Conservation (phyloP, 2,329 filamentous ascomycete genomes). For the Canariomyces notabilis region DNA sequence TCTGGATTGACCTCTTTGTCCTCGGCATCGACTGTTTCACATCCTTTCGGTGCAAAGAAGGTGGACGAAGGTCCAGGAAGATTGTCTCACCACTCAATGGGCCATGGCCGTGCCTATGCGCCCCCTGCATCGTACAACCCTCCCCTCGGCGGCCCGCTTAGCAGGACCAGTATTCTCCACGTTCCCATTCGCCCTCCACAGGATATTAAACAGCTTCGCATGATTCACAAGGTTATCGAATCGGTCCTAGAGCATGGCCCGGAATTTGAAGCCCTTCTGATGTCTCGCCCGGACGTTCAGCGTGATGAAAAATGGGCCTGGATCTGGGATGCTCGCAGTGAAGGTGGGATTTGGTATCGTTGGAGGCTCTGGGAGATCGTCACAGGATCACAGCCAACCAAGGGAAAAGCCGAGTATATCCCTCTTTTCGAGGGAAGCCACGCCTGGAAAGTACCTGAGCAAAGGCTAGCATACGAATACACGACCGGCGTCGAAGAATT, state of each 20-base stretch:
- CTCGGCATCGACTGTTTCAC: slow-evolving; percentile 43
- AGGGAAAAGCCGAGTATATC: slow-evolving; percentile 48
- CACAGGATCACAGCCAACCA: slow-evolving; percentile 53
- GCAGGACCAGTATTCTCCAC: slow-evolving; percentile 49
- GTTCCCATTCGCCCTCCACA: slow-evolving; percentile 70
- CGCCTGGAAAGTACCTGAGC: slow-evolving; percentile 72
- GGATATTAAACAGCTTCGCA: slow-evolving; percentile 70
- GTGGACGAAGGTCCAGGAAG: slow-evolving; percentile 41
- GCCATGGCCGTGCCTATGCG: slow-evolving; percentile 62
- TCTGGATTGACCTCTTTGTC: slow-evolving; percentile 36
- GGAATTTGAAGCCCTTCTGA: slow-evolving; percentile 86
- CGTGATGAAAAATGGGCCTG: slow-evolving; percentile 87
- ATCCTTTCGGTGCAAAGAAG: slow-evolving; percentile 74
- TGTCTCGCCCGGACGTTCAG: slow-evolving; percentile 80
- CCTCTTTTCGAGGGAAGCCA: slow-evolving; percentile 71
- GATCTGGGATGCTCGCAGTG: slow-evolving; percentile 80
- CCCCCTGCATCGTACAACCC: slow-evolving; percentile 66
- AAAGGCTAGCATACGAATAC: slow-evolving; percentile 74
- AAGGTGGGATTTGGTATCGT: slow-evolving; percentile 82
- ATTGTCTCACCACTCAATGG: slow-evolving; percentile 32
- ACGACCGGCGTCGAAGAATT: slow-evolving; percentile 72
- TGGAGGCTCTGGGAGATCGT: slow-evolving; percentile 86
- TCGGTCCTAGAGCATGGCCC: slow-evolving; percentile 71
- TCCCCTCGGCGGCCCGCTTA: slow-evolving; percentile 36
- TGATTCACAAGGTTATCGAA: slow-evolving; percentile 87